Conservation (phyloP, 257 asterid genomes). For the Solanum etuberosum region DNA sequence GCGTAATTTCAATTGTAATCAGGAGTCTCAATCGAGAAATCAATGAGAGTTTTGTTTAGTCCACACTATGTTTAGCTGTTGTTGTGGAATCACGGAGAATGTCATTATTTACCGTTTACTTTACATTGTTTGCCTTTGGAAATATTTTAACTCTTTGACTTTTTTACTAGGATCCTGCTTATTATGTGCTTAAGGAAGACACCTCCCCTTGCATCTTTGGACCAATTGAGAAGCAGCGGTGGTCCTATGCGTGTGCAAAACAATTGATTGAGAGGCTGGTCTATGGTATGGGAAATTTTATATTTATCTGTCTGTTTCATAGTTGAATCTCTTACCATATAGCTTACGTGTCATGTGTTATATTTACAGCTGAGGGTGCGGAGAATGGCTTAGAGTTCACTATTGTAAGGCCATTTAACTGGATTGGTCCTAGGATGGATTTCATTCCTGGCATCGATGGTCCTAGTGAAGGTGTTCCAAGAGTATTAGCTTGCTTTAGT, state of each 20-base stretch:
- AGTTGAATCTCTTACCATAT: neutral
- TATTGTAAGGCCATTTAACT: conserved; percentile 93
- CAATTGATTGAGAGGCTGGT: conserved; percentile 89
- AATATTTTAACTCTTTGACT: conserved; percentile 5
- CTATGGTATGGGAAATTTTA: conserved; percentile 48
- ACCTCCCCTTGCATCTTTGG: conserved; percentile 92
- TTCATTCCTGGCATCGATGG: conserved; percentile 97
- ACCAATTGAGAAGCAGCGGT: conserved; percentile 90
- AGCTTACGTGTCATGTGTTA: conserved; percentile 1
- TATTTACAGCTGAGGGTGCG: conserved; percentile 83
- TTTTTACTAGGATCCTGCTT: conserved; percentile 61
- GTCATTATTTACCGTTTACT: neutral
- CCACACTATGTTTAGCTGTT: neutral
- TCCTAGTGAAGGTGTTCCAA: conserved; percentile 95
- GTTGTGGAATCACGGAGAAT: neutral
- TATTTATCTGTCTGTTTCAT: neutral
- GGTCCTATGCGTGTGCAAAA: conserved; percentile 97
- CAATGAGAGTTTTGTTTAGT: neutral
- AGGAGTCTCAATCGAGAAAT: neutral
- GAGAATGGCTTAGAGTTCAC: conserved; percentile 92
- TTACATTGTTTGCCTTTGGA: neutral
- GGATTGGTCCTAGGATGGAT: conserved; percentile 99
- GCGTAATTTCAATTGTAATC: neutral
- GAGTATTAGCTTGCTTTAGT: conserved; percentile 98
- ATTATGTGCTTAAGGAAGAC: conserved; percentile 73